phyloP scores from a whole-genome alignment of 768 basidiomycete genomes.

The Dendrothele bispora region DNA sequence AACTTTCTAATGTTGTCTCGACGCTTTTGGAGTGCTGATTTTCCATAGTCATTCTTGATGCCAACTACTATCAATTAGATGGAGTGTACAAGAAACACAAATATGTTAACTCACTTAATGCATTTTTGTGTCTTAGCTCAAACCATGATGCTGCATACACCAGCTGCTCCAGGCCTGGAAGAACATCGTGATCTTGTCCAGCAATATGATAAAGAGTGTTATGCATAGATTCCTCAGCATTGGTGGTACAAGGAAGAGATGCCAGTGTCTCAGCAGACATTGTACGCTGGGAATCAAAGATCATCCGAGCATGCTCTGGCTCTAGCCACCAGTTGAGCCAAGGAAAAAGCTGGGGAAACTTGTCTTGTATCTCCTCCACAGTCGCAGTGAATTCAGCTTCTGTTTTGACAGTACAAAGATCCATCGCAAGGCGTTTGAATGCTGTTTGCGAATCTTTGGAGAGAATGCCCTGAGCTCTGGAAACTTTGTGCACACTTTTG shows the following conservation, averaged over 20 bases:
- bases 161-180: slow-evolving; percentile 14
- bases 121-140: neutral
- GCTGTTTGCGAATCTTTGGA: too few species aligned
- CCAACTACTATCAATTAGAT: neutral
- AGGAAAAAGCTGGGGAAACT: slow-evolving; percentile 4
- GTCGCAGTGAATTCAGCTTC: slow-evolving; percentile 6
- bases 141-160: neutral
- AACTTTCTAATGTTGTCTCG: neutral
- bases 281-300: slow-evolving; percentile 17
- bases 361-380: slow-evolving; percentile 1
- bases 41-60: neutral
- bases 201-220: slow-evolving; percentile 21
- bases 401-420: too few species aligned
- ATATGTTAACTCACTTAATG: too few species aligned
- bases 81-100: neutral
- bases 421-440: too few species aligned
- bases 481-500: too few species aligned
- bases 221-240: slow-evolving; percentile 23
- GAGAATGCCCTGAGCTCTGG: too few species aligned
- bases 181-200: slow-evolving; percentile 17
- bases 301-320: slow-evolving; percentile 18
- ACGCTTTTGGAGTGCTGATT: neutral
- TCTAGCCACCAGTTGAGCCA: slow-evolving; percentile 26
- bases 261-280: slow-evolving; percentile 9
- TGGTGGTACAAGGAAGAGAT: slow-evolving; percentile 17